Base-by-base conservation (phyloP, 2,329 filamentous ascomycete genomes). In the Neodidymelliopsis sp. region DNA sequence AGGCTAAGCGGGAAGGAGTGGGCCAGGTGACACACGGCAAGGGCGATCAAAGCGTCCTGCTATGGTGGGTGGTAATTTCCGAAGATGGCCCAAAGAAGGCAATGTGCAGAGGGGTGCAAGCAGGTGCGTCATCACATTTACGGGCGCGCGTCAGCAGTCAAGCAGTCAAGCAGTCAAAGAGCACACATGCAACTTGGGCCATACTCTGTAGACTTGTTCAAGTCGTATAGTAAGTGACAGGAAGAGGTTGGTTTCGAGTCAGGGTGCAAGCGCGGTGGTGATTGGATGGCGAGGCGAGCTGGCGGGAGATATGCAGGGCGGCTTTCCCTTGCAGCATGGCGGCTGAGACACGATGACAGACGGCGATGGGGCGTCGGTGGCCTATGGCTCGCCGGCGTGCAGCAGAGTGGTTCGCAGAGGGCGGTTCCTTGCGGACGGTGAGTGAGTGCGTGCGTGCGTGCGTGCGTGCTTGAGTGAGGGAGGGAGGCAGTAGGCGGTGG, bases 51-150 rank as follows among this genome's bases (percentile, higher is more conserved):
- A 63, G 57, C 56, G 56, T 48, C 49, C n/a, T n/a, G n/a, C n/a
- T n/a, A n/a, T n/a, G n/a, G n/a, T n/a, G n/a, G n/a, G 15, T 40
- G 9, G 40, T 59, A 65, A 67, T 70, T 53, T 67, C 66, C 65
- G 66, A 64, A 29, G 49, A 49, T 19, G 31, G 38, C 49, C 48
- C 30, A 52, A 54, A 57, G 31, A 44, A 16, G 40, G 24, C 34
- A 4, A 11, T 18, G 18, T 16, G 24, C 20, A 41, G 28, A 28
- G 13, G 13, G 37, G n/a, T n/a, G n/a, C n/a, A n/a, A n/a, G n/a
- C n/a, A 4, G 33, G 19, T 36, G 47, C 39, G 47, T 50, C 40
- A 44, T 50, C 7, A 16, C 12, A 15, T 6, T 24, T 6, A 18
- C 13, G 20, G 19, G 7, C 27, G 7, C 27, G 8, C 13, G 13